phyloP scores from a whole-genome alignment of 2,329 filamentous ascomycete species.

The Exophiala bonariae region DNA sequence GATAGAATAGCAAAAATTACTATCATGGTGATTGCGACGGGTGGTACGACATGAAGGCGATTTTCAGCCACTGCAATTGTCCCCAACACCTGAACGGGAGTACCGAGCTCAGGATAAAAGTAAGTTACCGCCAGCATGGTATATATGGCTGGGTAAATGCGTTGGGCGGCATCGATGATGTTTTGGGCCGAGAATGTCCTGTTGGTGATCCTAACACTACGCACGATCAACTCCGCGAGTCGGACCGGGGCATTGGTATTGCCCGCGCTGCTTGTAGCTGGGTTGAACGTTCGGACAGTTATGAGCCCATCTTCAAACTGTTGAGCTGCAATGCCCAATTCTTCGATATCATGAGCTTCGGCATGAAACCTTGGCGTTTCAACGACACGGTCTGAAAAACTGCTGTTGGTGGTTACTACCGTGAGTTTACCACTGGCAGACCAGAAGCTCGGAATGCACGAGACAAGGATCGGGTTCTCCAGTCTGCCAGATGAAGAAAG shows the following conservation, averaged over 20 bases:
- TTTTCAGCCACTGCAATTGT: slow-evolving; percentile 1
- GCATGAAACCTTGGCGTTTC: too few relatives aligned
- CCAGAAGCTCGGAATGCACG: slow-evolving; percentile 8
- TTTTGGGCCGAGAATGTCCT: not conserved
- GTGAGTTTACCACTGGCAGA: slow-evolving; percentile 1
- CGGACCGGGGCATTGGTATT: not conserved
- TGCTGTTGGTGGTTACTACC: too few relatives aligned
- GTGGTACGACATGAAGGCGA: slow-evolving; percentile 4
- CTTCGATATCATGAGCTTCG: too few relatives aligned
- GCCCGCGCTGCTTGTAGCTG: not conserved
- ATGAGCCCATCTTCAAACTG: too few relatives aligned
- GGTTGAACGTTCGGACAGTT: too few relatives aligned
- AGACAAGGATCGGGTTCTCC: slow-evolving; percentile 1
- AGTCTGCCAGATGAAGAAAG: not conserved
- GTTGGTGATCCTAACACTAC: not conserved
- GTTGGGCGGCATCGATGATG: not conserved
- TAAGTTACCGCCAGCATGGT: slow-evolving; percentile 4
- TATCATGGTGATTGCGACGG: slow-evolving; percentile 5
- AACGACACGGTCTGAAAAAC: too few relatives aligned
- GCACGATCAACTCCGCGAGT: slow-evolving; percentile 4
- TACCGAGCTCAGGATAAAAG: slow-evolving; percentile 2
- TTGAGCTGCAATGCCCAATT: too few relatives aligned
- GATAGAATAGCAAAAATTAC: slow-evolving; percentile 2
- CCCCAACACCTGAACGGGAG: not conserved
- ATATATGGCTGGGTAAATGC: slow-evolving; percentile 7